These are phyloP conservation scores for Eucalyptus cladocalyx DNA, from an alignment of 345 rosid species.

Conservation along the genomic window DNA sequence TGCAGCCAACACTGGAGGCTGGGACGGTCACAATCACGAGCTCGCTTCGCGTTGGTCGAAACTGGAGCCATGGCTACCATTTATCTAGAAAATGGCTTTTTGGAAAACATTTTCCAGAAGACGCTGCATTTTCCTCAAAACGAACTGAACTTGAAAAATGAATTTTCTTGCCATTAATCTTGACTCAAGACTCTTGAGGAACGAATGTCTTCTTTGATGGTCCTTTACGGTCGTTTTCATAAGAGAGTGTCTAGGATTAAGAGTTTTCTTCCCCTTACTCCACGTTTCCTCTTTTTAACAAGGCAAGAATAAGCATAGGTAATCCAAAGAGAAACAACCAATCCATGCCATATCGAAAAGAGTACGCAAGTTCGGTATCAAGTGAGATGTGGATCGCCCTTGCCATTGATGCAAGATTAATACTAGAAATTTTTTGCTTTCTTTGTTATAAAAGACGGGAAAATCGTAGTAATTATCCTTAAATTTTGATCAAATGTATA, in stretches of 20 bases:
- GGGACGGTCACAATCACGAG: neutral
- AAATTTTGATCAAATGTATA: neutral
- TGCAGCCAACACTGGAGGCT: neutral
- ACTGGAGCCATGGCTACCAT: too few species aligned
- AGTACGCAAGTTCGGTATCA: neutral
- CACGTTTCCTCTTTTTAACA: neutral
- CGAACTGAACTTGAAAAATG: neutral
- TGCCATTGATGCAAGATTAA: neutral
- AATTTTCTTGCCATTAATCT: neutral
- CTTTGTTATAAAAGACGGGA: neutral
- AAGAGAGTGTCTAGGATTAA: neutral
- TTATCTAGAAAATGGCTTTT: too few species aligned
- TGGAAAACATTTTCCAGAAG: too few species aligned
- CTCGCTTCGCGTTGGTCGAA: neutral
- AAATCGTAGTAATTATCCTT: too few species aligned
- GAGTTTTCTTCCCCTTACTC: neutral
- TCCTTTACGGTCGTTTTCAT: too few species aligned
- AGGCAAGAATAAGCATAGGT: neutral
- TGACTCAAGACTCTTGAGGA: neutral
- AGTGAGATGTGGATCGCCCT: neutral
- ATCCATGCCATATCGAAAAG: neutral
- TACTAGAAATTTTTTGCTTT: neutral
- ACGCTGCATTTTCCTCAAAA: accelerated
- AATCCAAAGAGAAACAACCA: neutral
- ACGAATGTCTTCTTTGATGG: neutral